phyloP scores from a whole-genome alignment of 2,329 filamentous ascomycete species.

The Fusarium papillatum region DNA sequence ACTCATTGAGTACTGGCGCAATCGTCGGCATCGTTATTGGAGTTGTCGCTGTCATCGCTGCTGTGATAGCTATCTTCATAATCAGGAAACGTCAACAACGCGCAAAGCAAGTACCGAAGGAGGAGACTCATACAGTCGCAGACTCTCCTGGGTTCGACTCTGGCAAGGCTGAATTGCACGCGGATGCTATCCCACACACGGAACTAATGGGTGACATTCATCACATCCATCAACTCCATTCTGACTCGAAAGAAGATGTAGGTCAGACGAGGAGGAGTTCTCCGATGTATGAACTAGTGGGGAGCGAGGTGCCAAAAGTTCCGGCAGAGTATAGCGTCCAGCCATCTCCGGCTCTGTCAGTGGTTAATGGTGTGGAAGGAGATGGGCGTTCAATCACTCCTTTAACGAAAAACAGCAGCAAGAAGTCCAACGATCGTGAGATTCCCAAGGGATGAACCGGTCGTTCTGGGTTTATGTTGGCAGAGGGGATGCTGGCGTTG shows the following conservation, averaged over 20 bases:
- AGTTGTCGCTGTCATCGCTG: not conserved
- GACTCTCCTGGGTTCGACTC: not conserved
- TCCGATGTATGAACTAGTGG: not conserved
- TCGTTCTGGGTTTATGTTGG: not conserved
- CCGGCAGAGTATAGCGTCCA: not conserved
- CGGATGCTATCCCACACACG: not conserved
- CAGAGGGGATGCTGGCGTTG: not conserved
- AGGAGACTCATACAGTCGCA: not conserved
- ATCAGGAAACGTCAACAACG: not conserved
- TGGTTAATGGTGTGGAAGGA: not conserved
- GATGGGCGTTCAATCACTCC: not conserved
- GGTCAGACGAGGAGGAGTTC: not conserved
- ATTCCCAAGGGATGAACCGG: not conserved
- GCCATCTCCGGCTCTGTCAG: not conserved
- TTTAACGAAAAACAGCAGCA: not conserved
- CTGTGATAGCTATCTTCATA: not conserved
- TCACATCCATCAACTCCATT: not conserved
- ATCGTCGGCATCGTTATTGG: not conserved
- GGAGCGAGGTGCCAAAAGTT: not conserved
- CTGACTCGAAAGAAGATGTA: not conserved
- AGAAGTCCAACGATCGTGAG: not conserved
- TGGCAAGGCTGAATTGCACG: not conserved
- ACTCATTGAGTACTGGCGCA: not conserved
- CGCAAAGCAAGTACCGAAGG: not conserved
- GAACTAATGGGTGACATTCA: not conserved